Evolutionary conservation across 495 filamentous ascomycete genomes (phyloP).

Genomic region (Melanomma pulvis-pyrius): DNA sequence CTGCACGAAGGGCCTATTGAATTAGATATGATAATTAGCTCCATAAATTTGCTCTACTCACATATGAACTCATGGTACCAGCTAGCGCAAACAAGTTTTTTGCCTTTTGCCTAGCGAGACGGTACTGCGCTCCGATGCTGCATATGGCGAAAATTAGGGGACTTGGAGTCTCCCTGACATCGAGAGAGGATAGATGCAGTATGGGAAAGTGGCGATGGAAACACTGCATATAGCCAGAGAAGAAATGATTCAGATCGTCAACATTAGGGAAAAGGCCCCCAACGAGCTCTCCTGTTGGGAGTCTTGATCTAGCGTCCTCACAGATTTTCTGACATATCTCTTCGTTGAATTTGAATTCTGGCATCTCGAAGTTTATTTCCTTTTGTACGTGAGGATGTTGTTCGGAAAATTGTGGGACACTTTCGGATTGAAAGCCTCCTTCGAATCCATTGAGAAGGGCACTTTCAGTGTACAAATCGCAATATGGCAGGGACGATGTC

Average conservation of each 20-base stretch:
- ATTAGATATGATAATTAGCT: neutral
- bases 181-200: constrained; percentile 9
- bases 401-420: neutral
- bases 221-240: constrained; percentile 10
- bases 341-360: constrained; percentile 9
- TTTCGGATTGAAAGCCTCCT: neutral
- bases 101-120: constrained; percentile 10
- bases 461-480: neutral
- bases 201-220: constrained; percentile 20
- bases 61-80: constrained; percentile 17
- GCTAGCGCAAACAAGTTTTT: constrained; percentile 17
- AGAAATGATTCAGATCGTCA: constrained; percentile 11
- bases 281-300: neutral
- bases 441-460: neutral
- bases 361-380: neutral
- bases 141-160: constrained; percentile 17
- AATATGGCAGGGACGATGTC: neutral
- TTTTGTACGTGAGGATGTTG: neutral
- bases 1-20: constrained; percentile 5
- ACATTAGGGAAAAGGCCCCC: constrained; percentile 1
- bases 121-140: constrained; percentile 16
- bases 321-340: neutral
- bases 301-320: constrained; percentile 1
- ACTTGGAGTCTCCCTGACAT: constrained; percentile 11
- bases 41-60: neutral